These are phyloP conservation scores for Brassica carinata DNA, from an alignment of 345 rosid species.

Conservation along the genomic window DNA sequence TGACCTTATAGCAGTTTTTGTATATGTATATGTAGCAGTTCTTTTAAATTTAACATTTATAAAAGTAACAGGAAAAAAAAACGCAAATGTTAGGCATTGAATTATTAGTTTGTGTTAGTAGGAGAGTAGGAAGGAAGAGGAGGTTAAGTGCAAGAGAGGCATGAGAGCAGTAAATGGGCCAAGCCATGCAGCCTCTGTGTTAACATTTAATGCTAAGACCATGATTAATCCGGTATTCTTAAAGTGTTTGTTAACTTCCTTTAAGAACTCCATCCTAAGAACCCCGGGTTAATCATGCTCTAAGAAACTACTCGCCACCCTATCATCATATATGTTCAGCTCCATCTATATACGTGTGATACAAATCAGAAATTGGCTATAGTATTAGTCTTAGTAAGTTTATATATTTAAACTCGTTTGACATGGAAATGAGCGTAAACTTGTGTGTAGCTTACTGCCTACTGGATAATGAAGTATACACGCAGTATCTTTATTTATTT, in stretches of 20 bases:
- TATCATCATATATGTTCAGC: constrained; percentile 20
- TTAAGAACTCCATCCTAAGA: too few species aligned
- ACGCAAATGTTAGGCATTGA: constrained; percentile 34
- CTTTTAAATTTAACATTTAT: background rate
- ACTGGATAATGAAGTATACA: background rate
- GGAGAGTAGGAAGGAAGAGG: constrained; percentile 28
- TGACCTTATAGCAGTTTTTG: background rate
- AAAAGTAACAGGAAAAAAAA: background rate
- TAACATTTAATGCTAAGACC: constrained; percentile 26
- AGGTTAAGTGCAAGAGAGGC: constrained; percentile 46
- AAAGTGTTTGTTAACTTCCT: too few species aligned
- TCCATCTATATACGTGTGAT: background rate
- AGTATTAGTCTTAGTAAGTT: background rate
- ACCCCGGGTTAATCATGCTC: too few species aligned
- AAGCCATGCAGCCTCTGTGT: constrained; percentile 47
- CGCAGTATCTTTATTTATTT: background rate
- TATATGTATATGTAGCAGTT: background rate
- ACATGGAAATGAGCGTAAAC: background rate
- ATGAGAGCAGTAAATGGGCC: constrained; percentile 43
- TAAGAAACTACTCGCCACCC: constrained; percentile 34
- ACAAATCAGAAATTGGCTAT: background rate
- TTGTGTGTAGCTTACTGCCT: background rate
- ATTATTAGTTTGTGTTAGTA: constrained; percentile 11
- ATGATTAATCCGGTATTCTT: too few species aligned
- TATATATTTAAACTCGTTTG: background rate